Evolutionary conservation across 441 rosid species (phyloP), one percentile per base, ranked within the genome.

Genomic region (Jatropha multifida): DNA sequence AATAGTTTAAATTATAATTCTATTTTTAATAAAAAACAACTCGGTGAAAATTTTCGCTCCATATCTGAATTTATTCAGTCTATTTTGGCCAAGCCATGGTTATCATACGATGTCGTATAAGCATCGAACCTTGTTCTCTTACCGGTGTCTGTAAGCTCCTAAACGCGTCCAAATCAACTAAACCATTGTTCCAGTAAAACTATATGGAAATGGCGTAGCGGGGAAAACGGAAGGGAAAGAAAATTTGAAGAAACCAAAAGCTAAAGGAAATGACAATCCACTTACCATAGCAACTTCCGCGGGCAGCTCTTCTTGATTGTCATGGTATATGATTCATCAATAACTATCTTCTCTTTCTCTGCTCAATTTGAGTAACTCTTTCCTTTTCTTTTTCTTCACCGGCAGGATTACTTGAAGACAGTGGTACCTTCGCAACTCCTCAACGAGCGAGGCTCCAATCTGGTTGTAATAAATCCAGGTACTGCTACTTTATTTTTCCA

Each of bases 381-480:
- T 18, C 1, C 6, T 9, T 11, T 10, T 27, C 0, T 5, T 27
- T 14, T 0, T 13, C 11, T 38, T 63, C 0, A 2, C 42, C 79
- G 56, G 72, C 88, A 88, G 95, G 99, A 92, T 82, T 94, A 96
- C 89, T 79, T 96, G 89, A 96, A 89, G 84, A 86, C 98, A 15
- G 96, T 88, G 77, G 88, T 88, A 7, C 98, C 99, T 18, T 94
- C 96, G 15, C 99, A 96, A 73, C 90, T 96, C 68, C 75, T 94
- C 40, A 49, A 90, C 41, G 98, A 91, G 81, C 88, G 99, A 73
- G 97, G 99, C 70, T 85, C 93, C 63, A 89, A 91, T 70, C 83
- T 96, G 62, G 93, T 96, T 37, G 93, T 96, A 76, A 88, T 96
- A 68, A 96, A 96, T 76, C 93, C 92, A 17, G 99, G 91, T 82